Evolutionary conservation across 805 yeast genomes (phyloP).

Genomic region (Monosporozyma servazzii): DNA sequence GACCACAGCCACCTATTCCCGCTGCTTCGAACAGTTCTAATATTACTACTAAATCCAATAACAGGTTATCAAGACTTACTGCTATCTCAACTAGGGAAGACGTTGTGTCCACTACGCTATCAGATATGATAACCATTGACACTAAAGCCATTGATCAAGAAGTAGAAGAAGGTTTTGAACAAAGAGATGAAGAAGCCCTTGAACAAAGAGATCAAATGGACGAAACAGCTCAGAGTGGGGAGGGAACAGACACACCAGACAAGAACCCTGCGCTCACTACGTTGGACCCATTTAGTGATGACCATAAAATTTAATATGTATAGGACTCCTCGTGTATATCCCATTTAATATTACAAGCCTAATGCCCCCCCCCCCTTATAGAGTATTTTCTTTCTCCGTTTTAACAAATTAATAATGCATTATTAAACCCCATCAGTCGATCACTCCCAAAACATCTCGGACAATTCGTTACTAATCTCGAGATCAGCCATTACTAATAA

Average conservation of each 20-base stretch:
- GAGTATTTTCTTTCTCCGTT: not conserved
- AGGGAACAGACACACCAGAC: not conserved
- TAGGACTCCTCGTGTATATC: no score
- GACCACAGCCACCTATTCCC: conserved; percentile 5
- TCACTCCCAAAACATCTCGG: no score
- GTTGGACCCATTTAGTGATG: not conserved
- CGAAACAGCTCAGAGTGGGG: not conserved
- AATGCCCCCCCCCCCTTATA: not conserved
- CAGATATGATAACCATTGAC: not conserved
- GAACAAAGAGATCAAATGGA: no score
- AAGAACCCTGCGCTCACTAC: not conserved
- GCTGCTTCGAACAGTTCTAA: not conserved
- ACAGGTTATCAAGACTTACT: not conserved
- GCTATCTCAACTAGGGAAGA: not conserved
- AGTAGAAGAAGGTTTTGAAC: not conserved
- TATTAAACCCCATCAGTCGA: not conserved
- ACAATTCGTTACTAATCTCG: no score
- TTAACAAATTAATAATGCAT: no score
- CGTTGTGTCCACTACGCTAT: not conserved
- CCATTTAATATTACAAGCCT: no score
- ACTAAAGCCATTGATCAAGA: not conserved
- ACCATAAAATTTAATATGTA: not conserved
- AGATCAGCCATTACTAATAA: no score
- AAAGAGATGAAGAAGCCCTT: no score
- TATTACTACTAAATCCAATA: not conserved